Evolutionary conservation across 176 grass and related monocot species (phyloP).

Genomic region (sorghum (Sorghum bicolor)): DNA sequence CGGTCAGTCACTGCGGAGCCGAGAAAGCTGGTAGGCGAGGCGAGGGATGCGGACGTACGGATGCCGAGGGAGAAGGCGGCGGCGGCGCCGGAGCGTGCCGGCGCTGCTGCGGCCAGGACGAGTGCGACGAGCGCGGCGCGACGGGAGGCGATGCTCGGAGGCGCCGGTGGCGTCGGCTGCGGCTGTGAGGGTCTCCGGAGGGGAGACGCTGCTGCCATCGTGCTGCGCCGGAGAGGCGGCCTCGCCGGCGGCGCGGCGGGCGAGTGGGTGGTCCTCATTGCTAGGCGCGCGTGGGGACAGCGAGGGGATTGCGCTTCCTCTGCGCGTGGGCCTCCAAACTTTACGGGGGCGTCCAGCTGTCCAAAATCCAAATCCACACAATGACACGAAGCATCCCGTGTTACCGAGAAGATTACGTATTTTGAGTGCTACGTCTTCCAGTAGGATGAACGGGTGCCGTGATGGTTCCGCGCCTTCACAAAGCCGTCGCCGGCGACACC

Average conservation of each 20-base stretch:
- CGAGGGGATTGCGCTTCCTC: background rate
- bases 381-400: too few species aligned
- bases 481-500: too few species aligned
- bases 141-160: constrained; percentile 11
- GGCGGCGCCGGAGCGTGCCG: constrained; percentile 23
- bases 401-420: background rate
- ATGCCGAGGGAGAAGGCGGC: constrained; percentile 68
- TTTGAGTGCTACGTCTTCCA: rapidly evolving
- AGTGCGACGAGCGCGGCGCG: constrained; percentile 43
- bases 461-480: background rate
- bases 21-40: background rate
- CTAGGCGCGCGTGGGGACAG: background rate
- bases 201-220: background rate
- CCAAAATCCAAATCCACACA: too few species aligned
- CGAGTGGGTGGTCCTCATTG: constrained; percentile 44
- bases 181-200: background rate
- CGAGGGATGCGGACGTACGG: constrained; percentile 32
- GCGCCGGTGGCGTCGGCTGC: background rate
- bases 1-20: too few species aligned
- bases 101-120: constrained; percentile 28
- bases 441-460: background rate
- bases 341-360: background rate
- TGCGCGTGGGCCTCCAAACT: constrained; percentile 9
- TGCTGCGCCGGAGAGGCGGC: constrained; percentile 11
- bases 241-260: constrained; percentile 17